Conservation (phyloP, 768 basidiomycete genomes). For the Agaricus subrufescens region DNA sequence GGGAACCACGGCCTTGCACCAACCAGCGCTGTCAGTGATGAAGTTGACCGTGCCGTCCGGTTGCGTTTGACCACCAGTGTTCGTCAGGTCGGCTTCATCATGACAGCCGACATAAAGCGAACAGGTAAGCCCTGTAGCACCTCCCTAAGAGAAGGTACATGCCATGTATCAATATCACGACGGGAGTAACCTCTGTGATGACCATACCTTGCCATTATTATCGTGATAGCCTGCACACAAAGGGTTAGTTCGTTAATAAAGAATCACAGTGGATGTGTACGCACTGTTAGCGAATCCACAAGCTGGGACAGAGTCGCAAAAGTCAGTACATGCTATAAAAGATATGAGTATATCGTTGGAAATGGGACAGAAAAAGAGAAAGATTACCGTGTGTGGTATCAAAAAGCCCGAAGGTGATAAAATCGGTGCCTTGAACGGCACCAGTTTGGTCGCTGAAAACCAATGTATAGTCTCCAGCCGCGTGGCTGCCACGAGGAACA, state of each 20-base stretch:
- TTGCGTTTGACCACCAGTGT: slow-evolving; percentile 40
- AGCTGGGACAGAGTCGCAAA: slow-evolving; percentile 35
- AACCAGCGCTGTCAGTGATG: slow-evolving; percentile 39
- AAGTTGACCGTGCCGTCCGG: slow-evolving; percentile 36
- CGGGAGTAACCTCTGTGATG: background rate
- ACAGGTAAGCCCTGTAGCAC: slow-evolving; percentile 40
- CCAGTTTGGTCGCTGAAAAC: slow-evolving; percentile 36
- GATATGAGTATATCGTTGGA: background rate
- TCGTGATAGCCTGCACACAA: slow-evolving; percentile 34
- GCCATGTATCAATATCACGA: background rate
- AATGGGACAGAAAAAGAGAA: background rate
- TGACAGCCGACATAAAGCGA: slow-evolving; percentile 39
- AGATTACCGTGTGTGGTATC: slow-evolving; percentile 34
- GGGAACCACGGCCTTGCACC: slow-evolving; percentile 25
- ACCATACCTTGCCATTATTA: slow-evolving; percentile 37
- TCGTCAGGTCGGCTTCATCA: slow-evolving; percentile 28
- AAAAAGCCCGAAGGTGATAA: slow-evolving; percentile 39
- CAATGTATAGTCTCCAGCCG: slow-evolving; percentile 28
- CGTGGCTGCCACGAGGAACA: background rate
- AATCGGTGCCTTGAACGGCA: slow-evolving; percentile 37
- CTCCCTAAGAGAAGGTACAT: slow-evolving; percentile 20
- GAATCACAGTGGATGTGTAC: slow-evolving; percentile 10
- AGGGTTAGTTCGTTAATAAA: background rate
- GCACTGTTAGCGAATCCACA: slow-evolving; percentile 41
- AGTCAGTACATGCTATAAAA: slow-evolving; percentile 34